phyloP scores from a whole-genome alignment of 2,329 filamentous ascomycete genomes.

The Mycogone perniciosa region DNA sequence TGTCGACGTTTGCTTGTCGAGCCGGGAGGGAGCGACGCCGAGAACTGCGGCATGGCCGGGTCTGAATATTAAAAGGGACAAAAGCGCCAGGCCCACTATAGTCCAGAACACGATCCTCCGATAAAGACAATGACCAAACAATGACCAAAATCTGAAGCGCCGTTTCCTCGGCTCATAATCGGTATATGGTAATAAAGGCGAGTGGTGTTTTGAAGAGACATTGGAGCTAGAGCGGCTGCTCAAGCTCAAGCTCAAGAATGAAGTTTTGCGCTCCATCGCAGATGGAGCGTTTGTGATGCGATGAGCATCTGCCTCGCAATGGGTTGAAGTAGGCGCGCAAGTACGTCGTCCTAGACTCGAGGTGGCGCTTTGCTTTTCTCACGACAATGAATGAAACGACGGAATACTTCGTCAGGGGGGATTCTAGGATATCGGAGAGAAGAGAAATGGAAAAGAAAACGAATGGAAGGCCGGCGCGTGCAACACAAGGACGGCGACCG shows the following conservation, averaged over 20 bases:
- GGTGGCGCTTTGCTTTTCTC: neutral
- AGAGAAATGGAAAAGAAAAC: neutral
- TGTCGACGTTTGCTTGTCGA: neutral
- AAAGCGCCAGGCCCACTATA: conserved; percentile 34
- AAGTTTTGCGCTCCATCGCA: conserved; percentile 23
- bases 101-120: conserved; percentile 47
- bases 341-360: no score
- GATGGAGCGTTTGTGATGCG: conserved; percentile 3
- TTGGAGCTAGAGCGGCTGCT: conserved; percentile 31
- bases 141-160: conserved; percentile 35
- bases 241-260: conserved; percentile 27
- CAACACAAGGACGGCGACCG: neutral
- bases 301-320: neutral
- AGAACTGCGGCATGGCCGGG: conserved; percentile 18
- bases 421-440: neutral
- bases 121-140: conserved; percentile 48
- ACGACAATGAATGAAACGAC: neutral
- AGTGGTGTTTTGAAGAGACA: conserved; percentile 24
- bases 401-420: neutral
- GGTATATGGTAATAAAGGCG: conserved; percentile 29
- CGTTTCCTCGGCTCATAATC: conserved; percentile 28
- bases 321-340: neutral
- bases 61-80: conserved; percentile 36
- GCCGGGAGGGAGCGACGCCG: conserved; percentile 3
- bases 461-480: neutral